Conservation (phyloP, 1,139 yeast genomes). For the Protomyces macrosporus region DNA sequence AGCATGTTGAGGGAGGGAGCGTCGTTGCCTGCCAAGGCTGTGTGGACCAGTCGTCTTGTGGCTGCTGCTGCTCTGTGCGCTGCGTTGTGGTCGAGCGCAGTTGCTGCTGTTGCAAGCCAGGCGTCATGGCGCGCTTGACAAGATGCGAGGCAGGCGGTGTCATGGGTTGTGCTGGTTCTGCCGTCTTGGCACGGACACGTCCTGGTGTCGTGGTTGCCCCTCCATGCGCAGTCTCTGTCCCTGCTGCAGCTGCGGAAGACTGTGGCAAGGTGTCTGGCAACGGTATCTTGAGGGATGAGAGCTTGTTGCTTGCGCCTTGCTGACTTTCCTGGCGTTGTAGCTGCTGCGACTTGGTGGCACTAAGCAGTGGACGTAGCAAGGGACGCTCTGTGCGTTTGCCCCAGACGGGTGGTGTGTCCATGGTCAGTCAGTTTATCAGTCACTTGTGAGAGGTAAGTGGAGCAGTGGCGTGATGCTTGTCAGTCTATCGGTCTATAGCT, state of each 20-base stretch:
- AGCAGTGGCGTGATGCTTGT: not conserved
- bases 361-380: not conserved
- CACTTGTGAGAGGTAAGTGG: not conserved
- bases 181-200: slow-evolving; percentile 1
- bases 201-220: not conserved
- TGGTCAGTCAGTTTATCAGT: not conserved
- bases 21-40: not conserved
- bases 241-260: no score
- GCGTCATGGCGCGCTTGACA: no score
- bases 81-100: no score
- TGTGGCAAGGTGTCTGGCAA: not conserved
- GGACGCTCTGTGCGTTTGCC: not conserved
- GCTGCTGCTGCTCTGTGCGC: not conserved
- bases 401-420: not conserved
- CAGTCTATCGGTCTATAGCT: no score
- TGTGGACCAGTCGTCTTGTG: not conserved
- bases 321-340: not conserved
- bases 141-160: no score
- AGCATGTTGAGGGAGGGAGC: not conserved
- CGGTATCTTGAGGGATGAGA: not conserved
- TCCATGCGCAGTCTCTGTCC: no score
- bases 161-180: not conserved
- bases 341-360: not conserved
- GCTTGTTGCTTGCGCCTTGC: no score
- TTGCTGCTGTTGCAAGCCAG: no score